Percentiles rank a stretch among this genome's conserved stretches.
phyloP scores from a whole-genome alignment of 1,284 basidiomycete species.

The Malassezia pachydermatis region DNA sequence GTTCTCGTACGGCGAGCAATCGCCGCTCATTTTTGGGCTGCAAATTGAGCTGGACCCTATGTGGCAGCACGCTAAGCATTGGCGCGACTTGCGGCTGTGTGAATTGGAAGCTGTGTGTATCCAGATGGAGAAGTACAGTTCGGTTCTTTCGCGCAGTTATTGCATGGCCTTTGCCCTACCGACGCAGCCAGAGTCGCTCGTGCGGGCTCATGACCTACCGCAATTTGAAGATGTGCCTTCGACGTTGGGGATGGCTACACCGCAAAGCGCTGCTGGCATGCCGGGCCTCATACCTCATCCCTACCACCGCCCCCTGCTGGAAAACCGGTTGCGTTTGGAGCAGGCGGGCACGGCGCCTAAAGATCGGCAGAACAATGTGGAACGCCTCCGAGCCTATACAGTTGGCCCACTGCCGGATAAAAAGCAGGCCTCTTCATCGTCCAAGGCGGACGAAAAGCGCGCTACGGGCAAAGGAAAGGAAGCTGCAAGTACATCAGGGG shows the following conservation, averaged over 20 bases:
- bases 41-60: conserved; percentile 42
- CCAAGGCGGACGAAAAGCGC: neutral
- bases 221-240: conserved; percentile 1
- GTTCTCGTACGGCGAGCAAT: conserved; percentile 24
- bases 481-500: too few relatives aligned
- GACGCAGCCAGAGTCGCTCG: conserved; percentile 10
- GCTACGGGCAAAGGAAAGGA: neutral
- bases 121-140: conserved; percentile 44
- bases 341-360: conserved; percentile 30
- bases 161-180: conserved; percentile 37
- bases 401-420: conserved; percentile 36
- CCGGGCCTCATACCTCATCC: conserved; percentile 1
- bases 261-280: neutral
- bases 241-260: neutral
- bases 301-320: conserved; percentile 34
- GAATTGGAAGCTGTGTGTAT: conserved; percentile 46
- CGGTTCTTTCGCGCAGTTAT: conserved; percentile 42
- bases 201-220: neutral
- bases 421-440: too few relatives aligned
- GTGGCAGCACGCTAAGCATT: conserved; percentile 29
- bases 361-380: conserved; percentile 30
- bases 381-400: conserved; percentile 36
- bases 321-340: conserved; percentile 28
- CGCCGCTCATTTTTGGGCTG: conserved; percentile 42
- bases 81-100: conserved; percentile 40